Evolutionary conservation across 106 monocot species (phyloP).

Genomic region (Allium sativum): DNA sequence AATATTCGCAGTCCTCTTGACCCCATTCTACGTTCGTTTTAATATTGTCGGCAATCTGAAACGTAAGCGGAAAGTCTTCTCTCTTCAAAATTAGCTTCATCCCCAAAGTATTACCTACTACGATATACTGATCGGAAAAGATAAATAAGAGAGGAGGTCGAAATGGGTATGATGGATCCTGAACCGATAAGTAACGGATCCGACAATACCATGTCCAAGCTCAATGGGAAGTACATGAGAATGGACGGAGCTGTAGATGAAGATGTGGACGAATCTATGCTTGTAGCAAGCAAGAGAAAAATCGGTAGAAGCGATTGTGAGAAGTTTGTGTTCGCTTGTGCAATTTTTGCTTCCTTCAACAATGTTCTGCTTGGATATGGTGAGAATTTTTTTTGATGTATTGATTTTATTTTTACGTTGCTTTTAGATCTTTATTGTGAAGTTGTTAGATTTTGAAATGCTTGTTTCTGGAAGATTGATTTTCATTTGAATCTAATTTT

Average conservation of each 20-base stretch:
- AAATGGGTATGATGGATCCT: constrained; percentile 9
- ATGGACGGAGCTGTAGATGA: constrained; percentile 26
- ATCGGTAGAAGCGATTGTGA: constrained; percentile 13
- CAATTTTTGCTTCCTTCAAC: constrained; percentile 93
- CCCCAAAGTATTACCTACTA: no score
- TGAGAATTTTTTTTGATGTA: constrained; percentile 9
- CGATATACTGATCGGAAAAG: no score
- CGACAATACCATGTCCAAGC: constrained; percentile 18
- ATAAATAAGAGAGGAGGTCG: not conserved
- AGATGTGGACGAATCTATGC: constrained; percentile 7
- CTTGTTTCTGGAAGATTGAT: not conserved
- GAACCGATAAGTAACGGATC: constrained; percentile 10
- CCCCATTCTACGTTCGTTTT: no score
- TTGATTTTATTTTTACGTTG: not conserved
- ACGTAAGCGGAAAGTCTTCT: no score
- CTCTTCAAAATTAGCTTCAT: no score
- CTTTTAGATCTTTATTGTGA: not conserved
- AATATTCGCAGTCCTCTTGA: no score
- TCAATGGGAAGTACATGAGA: constrained; percentile 59
- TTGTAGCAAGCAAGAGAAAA: not conserved
- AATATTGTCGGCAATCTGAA: no score
- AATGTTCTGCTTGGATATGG: constrained; percentile 96
- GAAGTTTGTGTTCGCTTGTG: constrained; percentile 80
- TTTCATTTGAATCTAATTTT: not conserved
- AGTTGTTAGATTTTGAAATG: not conserved